phyloP scores from a whole-genome alignment of 2,329 filamentous ascomycete species.

The Daldinia sp. region DNA sequence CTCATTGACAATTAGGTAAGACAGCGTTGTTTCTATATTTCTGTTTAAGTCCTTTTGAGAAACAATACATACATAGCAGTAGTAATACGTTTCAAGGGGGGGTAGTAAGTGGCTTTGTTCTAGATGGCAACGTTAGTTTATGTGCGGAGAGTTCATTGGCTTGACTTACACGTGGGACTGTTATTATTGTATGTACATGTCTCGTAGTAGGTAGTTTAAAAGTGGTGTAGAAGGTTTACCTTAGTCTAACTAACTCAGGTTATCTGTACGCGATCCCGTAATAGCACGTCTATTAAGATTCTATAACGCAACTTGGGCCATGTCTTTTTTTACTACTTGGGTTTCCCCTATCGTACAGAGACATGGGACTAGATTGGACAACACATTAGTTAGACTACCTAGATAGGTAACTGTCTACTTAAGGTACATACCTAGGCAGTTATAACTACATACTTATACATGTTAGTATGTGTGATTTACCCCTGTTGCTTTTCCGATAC shows the following conservation, averaged over 20 bases:
- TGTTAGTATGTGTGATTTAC: conserved; percentile 3
- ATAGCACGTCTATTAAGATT: conserved; percentile 33
- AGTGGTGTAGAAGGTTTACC: conserved; percentile 8
- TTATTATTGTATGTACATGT: not conserved
- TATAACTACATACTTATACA: not conserved
- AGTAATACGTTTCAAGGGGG: not conserved
- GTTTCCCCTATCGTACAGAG: conserved; percentile 31
- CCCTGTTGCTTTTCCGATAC: conserved; percentile 33
- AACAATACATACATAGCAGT: not conserved
- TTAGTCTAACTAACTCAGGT: conserved; percentile 22
- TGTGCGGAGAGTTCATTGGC: conserved; percentile 3
- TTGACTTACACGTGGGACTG: conserved; percentile 25
- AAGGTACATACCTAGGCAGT: not conserved
- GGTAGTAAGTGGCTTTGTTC: conserved; percentile 10
- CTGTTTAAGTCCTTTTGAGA: not conserved
- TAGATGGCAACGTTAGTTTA: conserved; percentile 12
- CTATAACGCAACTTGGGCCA: conserved; percentile 33
- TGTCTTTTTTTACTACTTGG: conserved; percentile 26
- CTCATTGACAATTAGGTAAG: conserved; percentile 12
- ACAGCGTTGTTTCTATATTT: not conserved
- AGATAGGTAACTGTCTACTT: not conserved
- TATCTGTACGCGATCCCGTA: conserved; percentile 25
- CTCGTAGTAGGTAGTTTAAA: not conserved
- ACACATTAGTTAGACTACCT: conserved; percentile 21
- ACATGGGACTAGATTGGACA: conserved; percentile 31